Percentiles rank a stretch among this genome's conserved stretches.
These are phyloP conservation scores for Chenopodium berlandieri DNA, from an alignment of 148 eudicot genomes.

Conservation along the genomic window DNA sequence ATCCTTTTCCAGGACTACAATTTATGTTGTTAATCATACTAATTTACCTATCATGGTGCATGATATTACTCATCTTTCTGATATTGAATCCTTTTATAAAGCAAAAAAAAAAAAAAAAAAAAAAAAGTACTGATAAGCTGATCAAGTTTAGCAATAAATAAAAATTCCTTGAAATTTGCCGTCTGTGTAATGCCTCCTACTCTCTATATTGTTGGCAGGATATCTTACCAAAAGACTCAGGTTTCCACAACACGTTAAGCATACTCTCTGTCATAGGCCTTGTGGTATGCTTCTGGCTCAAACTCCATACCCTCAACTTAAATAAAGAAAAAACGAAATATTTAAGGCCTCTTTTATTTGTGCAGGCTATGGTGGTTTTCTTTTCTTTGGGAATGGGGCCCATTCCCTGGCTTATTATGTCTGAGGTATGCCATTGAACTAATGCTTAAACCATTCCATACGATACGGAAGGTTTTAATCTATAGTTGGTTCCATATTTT, in stretches of 20 bases:
- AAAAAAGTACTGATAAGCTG: neutral
- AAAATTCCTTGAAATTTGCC: neutral
- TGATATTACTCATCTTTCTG: neutral
- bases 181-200: conserved; percentile 11
- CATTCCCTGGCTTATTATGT: conserved; percentile 93
- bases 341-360: conserved; percentile 7
- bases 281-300: conserved; percentile 47
- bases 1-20: neutral
- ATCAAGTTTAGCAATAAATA: neutral
- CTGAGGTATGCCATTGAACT: conserved; percentile 59
- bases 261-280: conserved; percentile 68
- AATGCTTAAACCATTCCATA: neutral
- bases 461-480: too few relatives aligned
- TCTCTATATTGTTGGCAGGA: conserved; percentile 43
- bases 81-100: neutral
- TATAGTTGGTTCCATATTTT: neutral
- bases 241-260: conserved; percentile 36
- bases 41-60: too few relatives aligned
- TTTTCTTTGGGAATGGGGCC: conserved; percentile 81
- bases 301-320: neutral
- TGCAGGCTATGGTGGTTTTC: conserved; percentile 58
- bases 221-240: conserved; percentile 43
- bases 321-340: neutral
- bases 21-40: neutral
- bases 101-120: neutral